Evolutionary conservation across 495 filamentous ascomycete species (phyloP).

Genomic region (Aspergillus nanangensis): DNA sequence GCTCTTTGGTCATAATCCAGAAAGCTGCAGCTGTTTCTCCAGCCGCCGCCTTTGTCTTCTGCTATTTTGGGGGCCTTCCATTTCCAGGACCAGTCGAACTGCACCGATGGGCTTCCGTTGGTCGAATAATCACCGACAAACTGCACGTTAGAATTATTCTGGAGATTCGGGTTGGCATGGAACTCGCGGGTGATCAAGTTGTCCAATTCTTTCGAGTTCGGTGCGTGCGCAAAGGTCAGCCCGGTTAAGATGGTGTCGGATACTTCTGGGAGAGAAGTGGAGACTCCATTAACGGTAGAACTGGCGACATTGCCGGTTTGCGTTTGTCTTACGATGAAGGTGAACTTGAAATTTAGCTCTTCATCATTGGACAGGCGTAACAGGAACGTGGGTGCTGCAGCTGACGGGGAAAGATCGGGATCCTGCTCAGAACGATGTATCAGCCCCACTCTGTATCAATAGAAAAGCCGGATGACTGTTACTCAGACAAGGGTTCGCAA

Average conservation of each 20-base stretch:
- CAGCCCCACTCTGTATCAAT: not conserved
- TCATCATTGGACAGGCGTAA: slow-evolving; percentile 86
- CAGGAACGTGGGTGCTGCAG: slow-evolving; percentile 66
- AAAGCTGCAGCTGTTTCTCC: slow-evolving; percentile 94
- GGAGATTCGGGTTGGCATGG: slow-evolving; percentile 92
- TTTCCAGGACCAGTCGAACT: slow-evolving; percentile 94
- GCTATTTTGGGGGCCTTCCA: slow-evolving; percentile 84
- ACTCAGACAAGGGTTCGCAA: not conserved
- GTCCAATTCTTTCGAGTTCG: slow-evolving; percentile 80
- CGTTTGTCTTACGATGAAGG: slow-evolving; percentile 75
- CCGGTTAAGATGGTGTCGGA: slow-evolving; percentile 78
- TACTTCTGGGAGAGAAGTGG: slow-evolving; percentile 42
- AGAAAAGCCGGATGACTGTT: slow-evolving; percentile 73
- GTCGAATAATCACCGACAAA: slow-evolving; percentile 86
- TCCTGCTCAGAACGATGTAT: slow-evolving; percentile 50
- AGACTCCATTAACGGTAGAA: slow-evolving; percentile 45
- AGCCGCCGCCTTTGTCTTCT: slow-evolving; percentile 86
- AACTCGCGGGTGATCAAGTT: slow-evolving; percentile 93
- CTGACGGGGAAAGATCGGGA: slow-evolving; percentile 58
- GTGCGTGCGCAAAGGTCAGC: slow-evolving; percentile 86
- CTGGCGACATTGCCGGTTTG: slow-evolving; percentile 38
- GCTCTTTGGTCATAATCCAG: slow-evolving; percentile 93
- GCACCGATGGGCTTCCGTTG: slow-evolving; percentile 71
- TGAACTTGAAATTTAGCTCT: slow-evolving; percentile 87
- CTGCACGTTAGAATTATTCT: slow-evolving; percentile 94